phyloP scores from a whole-genome alignment of 164 flowering plant genomes.

The Taxillus chinensis region DNA sequence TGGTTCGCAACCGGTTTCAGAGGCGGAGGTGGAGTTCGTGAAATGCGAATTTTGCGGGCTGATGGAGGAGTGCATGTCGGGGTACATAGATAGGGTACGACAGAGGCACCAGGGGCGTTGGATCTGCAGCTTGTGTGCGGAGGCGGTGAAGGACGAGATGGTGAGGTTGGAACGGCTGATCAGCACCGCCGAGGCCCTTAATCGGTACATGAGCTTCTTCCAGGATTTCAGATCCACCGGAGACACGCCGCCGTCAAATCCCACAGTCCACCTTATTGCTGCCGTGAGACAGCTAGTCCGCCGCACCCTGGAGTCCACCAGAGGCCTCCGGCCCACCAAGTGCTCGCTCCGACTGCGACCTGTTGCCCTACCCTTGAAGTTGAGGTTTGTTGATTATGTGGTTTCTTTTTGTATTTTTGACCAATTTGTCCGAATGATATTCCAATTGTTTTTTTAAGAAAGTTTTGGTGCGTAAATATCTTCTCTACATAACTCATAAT shows the following conservation, averaged over 20 bases:
- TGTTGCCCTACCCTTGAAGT: no score
- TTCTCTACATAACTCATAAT: no score
- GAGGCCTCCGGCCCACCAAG: slow-evolving; percentile 37
- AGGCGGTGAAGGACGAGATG: slow-evolving; percentile 68
- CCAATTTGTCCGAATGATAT: no score
- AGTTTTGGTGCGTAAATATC: no score
- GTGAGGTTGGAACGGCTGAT: slow-evolving; percentile 41
- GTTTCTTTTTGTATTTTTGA: no score
- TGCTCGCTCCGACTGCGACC: no score
- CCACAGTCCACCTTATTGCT: slow-evolving; percentile 56
- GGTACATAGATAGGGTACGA: slow-evolving; percentile 45
- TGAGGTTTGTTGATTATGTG: no score
- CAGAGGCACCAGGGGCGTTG: slow-evolving; percentile 58
- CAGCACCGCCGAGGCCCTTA: slow-evolving; percentile 64
- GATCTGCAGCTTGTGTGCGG: slow-evolving; percentile 85
- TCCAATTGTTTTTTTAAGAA: no score
- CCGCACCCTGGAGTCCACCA: slow-evolving; percentile 59
- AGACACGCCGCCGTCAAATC: slow-evolving; percentile 48
- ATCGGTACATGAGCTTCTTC: slow-evolving; percentile 53
- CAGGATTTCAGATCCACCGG: slow-evolving; percentile 36
- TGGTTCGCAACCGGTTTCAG: not conserved
- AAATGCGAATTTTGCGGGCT: slow-evolving; percentile 75
- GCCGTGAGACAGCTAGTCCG: slow-evolving; percentile 65
- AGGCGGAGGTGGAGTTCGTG: slow-evolving; percentile 42
- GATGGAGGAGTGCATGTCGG: slow-evolving; percentile 71